Conservation (phyloP, 441 rosid species). For the Jatropha podagrica region DNA sequence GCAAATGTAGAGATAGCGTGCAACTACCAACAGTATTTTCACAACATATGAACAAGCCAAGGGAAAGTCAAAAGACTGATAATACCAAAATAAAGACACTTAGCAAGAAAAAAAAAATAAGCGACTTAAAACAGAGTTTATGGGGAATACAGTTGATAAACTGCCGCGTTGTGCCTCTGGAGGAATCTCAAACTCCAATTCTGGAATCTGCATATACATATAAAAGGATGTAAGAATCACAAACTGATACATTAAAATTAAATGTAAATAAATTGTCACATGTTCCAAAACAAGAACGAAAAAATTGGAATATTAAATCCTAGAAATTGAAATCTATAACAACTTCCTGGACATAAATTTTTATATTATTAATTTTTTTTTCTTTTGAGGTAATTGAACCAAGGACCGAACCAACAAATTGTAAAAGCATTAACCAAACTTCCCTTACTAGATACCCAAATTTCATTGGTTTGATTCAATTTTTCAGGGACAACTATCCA, state of each 20-base stretch:
- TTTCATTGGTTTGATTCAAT: neutral
- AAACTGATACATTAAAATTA: neutral
- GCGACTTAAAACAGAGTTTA: slow-evolving; percentile 17
- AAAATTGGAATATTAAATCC: too few relatives aligned
- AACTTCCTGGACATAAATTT: neutral
- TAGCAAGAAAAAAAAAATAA: neutral
- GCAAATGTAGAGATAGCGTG: neutral
- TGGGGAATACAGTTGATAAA: slow-evolving; percentile 69
- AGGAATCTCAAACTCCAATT: slow-evolving; percentile 95
- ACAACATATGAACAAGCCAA: neutral
- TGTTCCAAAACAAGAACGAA: neutral
- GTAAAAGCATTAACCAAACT: neutral
- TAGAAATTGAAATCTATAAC: neutral
- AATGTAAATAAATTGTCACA: neutral
- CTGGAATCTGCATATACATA: slow-evolving; percentile 66
- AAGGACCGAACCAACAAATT: neutral
- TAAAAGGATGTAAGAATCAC: neutral
- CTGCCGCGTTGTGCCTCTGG: slow-evolving; percentile 96
- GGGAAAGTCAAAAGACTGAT: neutral
- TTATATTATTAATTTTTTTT: neutral
- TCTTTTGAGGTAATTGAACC: neutral
- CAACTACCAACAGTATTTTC: neutral
- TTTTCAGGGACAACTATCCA: neutral
- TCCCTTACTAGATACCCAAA: neutral
- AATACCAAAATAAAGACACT: neutral